Percentiles rank a stretch among this genome's conserved stretches.
Evolutionary conservation across 192 early-diverging fungal genomes (phyloP).

Genomic region (Spinellus fusiger): DNA sequence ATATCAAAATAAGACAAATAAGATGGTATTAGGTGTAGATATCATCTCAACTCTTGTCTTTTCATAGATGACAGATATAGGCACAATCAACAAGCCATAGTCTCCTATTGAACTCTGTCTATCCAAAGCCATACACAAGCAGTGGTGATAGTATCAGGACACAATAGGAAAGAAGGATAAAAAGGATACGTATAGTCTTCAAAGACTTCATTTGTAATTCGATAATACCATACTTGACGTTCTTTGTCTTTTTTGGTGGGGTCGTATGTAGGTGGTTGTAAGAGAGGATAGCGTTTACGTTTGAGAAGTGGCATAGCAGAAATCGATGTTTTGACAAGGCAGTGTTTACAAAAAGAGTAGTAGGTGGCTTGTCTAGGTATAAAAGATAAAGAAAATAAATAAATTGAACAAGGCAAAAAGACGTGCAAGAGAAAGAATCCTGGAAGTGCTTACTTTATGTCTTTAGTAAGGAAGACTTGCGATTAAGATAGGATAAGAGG

Average conservation of each 20-base stretch:
- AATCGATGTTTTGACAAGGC: background rate
- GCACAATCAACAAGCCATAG: too few species aligned
- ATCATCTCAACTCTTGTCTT: too few species aligned
- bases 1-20: background rate
- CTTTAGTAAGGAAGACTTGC: too few species aligned
- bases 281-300: conserved; percentile 19
- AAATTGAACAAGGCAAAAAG: background rate
- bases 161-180: background rate
- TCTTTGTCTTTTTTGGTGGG: conserved; percentile 26
- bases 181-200: conserved; percentile 45
- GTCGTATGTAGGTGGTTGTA: conserved; percentile 12
- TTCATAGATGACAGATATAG: too few species aligned
- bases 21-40: background rate
- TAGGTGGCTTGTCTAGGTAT: background rate
- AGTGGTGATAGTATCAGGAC: too few species aligned
- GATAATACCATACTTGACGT: conserved; percentile 42
- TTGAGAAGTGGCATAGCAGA: conserved; percentile 28
- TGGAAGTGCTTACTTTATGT: too few species aligned
- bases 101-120: too few species aligned
- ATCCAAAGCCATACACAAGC: too few species aligned
- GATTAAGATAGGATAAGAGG: too few species aligned
- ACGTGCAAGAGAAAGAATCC: too few species aligned
- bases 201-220: conserved; percentile 52
- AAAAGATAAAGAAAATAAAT: conserved; percentile 7
- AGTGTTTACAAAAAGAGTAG: background rate